phyloP scores from a whole-genome alignment of 2,329 filamentous ascomycete species.

The Nemania sp. region DNA sequence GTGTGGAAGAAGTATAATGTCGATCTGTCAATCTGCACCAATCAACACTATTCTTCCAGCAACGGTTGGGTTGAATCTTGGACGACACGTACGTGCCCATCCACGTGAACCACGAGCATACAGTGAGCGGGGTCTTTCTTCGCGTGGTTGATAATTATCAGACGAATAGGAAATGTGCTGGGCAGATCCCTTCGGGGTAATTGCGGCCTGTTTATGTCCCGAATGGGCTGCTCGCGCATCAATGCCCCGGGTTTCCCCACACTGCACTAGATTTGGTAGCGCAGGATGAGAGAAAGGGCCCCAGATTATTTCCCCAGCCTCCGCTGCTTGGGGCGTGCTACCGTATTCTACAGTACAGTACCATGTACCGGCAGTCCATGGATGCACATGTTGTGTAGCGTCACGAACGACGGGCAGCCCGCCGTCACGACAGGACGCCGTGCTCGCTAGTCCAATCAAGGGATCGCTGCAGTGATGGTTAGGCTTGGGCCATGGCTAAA shows the following conservation, averaged over 20 bases:
- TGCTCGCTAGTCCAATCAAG: not conserved
- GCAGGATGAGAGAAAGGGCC: not conserved
- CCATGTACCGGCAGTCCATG: too few relatives aligned
- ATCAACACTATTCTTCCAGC: too few relatives aligned
- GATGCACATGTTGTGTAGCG: too few relatives aligned
- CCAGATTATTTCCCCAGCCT: slow-evolving; percentile 2
- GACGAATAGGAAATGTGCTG: not conserved
- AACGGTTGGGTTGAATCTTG: too few relatives aligned
- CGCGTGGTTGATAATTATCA: not conserved
- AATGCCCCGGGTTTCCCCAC: slow-evolving; percentile 18
- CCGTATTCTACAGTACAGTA: too few relatives aligned
- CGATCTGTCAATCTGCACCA: too few relatives aligned
- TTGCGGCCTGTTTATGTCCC: slow-evolving; percentile 13
- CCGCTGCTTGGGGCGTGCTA: not conserved
- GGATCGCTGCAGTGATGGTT: not conserved
- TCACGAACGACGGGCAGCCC: too few relatives aligned
- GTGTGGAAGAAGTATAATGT: too few relatives aligned
- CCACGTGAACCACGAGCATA: not conserved
- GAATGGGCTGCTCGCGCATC: not conserved
- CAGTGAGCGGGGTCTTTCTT: not conserved
- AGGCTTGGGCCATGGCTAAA: not conserved
- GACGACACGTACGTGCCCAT: not conserved
- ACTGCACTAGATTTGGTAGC: slow-evolving; percentile 5
- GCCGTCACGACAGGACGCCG: not conserved
- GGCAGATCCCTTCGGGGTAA: slow-evolving; percentile 7